These are phyloP conservation scores for Venturia nashicola DNA, from an alignment of 2,329 filamentous ascomycete genomes.

Conservation along the genomic window DNA sequence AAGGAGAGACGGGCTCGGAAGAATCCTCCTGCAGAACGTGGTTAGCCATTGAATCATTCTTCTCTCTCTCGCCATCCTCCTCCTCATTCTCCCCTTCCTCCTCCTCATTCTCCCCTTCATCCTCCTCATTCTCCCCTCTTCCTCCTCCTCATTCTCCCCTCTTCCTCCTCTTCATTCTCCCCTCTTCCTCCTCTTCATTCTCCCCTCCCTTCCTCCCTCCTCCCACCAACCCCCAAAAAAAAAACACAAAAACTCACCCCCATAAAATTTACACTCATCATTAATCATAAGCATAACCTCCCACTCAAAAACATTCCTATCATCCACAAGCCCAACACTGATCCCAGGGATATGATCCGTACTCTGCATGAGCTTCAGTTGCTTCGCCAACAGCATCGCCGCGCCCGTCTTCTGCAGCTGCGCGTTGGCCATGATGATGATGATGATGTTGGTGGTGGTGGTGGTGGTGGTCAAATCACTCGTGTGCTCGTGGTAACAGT, in stretches of 20 bases:
- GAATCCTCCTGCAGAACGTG: constrained; percentile 57
- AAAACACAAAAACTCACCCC: constrained; percentile 47
- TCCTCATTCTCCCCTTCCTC: neutral
- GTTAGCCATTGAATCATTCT: neutral
- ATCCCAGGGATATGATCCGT: constrained; percentile 89
- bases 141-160: no score
- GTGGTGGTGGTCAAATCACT: no score
- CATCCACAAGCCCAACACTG: constrained; percentile 75
- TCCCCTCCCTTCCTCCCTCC: neutral
- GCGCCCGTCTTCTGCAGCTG: constrained; percentile 27
- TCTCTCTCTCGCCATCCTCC: neutral
- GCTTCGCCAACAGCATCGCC: constrained; percentile 63
- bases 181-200: no score
- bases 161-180: no score
- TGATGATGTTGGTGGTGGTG: no score
- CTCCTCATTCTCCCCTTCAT: neutral
- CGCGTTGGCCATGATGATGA: neutral
- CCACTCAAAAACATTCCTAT: constrained; percentile 90
- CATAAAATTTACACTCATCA: constrained; percentile 87
- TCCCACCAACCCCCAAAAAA: neutral
- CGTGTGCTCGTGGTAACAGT: no score
- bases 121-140: neutral
- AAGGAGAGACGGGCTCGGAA: constrained; percentile 80
- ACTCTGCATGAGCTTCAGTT: constrained; percentile 88
- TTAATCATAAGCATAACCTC: constrained; percentile 98